Evolutionary conservation across 441 rosid species (phyloP).

Genomic region (Aleurites moluccanus): DNA sequence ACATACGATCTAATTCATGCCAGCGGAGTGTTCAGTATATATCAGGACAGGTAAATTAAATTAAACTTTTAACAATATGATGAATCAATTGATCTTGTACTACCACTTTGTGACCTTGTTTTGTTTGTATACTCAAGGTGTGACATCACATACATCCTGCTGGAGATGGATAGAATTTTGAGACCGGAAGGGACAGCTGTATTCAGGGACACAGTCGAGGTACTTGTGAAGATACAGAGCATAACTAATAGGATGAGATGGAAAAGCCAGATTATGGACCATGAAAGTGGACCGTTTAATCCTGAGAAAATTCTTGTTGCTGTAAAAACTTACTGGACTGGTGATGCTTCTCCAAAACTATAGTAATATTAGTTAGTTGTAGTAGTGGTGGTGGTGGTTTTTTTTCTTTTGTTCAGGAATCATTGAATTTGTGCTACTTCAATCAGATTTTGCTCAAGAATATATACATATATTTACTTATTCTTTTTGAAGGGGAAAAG

Average conservation of each 20-base stretch:
- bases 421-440: background rate
- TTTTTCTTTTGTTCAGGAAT: background rate
- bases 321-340: slow-evolving; percentile 89
- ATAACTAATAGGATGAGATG: slow-evolving; percentile 85
- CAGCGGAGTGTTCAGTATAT: slow-evolving; percentile 63
- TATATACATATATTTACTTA: background rate
- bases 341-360: slow-evolving; percentile 39
- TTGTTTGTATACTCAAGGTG: slow-evolving; percentile 49
- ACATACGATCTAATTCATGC: slow-evolving; percentile 87
- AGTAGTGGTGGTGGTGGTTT: background rate
- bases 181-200: slow-evolving; percentile 93
- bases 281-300: slow-evolving; percentile 93
- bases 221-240: slow-evolving; percentile 68
- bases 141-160: slow-evolving; percentile 66
- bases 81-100: background rate
- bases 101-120: background rate
- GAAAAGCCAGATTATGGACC: slow-evolving; percentile 84
- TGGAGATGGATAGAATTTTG: slow-evolving; percentile 94
- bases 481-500: slow-evolving; percentile 1
- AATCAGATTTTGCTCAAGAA: background rate
- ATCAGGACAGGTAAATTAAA: slow-evolving; percentile 65
- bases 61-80: background rate
- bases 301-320: slow-evolving; percentile 92
- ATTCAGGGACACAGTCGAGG: slow-evolving; percentile 82
- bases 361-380: slow-evolving; percentile 12